Conservation (phyloP, 164 flowering plant species). For the Vitis riparia region DNA sequence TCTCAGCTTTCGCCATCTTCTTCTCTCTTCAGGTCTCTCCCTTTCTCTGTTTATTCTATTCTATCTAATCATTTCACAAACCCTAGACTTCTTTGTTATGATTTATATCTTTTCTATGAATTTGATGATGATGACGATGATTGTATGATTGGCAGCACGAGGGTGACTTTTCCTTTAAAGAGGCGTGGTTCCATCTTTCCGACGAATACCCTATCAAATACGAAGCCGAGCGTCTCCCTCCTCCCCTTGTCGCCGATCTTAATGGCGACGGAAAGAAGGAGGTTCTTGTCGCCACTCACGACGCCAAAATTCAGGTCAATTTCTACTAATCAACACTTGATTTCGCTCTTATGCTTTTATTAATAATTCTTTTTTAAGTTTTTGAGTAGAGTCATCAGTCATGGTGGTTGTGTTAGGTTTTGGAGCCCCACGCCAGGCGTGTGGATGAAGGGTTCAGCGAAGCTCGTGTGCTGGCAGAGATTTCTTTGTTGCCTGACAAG, state of each 20-base stretch:
- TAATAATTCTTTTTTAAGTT: neutral
- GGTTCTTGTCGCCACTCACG: slow-evolving; percentile 90
- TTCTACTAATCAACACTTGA: neutral
- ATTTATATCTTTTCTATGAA: neutral
- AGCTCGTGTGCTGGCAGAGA: slow-evolving; percentile 77
- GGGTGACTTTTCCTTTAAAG: slow-evolving; percentile 91
- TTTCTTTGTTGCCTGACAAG: slow-evolving; percentile 80
- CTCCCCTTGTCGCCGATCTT: slow-evolving; percentile 88
- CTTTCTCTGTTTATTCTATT: neutral
- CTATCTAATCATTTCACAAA: neutral
- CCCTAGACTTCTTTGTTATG: neutral
- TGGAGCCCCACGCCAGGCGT: slow-evolving; percentile 78
- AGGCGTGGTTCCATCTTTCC: slow-evolving; percentile 89
- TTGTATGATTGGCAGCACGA: slow-evolving; percentile 53
- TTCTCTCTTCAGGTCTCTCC: slow-evolving; percentile 87
- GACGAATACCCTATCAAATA: slow-evolving; percentile 93
- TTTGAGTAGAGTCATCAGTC: neutral
- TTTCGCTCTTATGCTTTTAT: neutral
- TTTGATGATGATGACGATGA: too few species aligned
- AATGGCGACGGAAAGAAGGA: slow-evolving; percentile 94
- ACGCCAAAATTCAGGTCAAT: slow-evolving; percentile 91
- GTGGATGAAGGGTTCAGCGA: slow-evolving; percentile 91
- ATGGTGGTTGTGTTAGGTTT: slow-evolving; percentile 40
- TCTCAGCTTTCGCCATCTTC: slow-evolving; percentile 92
- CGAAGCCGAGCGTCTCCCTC: slow-evolving; percentile 94